Evolutionary conservation across 805 yeast species (phyloP), one percentile per base, ranked within the genome.

Genomic region (Starmera quercuum): DNA sequence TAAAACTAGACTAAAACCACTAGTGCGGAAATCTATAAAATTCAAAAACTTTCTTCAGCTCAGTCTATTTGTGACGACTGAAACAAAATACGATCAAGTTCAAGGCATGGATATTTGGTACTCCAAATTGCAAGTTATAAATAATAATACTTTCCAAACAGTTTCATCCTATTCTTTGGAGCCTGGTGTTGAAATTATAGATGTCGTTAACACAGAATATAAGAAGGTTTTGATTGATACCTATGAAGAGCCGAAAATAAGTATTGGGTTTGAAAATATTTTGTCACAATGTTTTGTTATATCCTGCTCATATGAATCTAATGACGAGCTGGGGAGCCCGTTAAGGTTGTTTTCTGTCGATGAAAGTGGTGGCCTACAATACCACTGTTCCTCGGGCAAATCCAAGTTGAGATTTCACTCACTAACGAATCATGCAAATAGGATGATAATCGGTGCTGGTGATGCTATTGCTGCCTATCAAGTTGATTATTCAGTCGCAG

Each of bases 221-320:
- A 24, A 37, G 12, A 45, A 39, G 14, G 45, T 36, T 3, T 31
- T 41, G 6, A 42, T 48, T 26, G 49, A 47, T 19, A 38, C 46
- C 4, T 44, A 45, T 24, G 47, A 47, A 26, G 54, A 51, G 23
- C 45, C 41, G 21, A 40, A 37, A 20, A 45, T 53, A 6, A 32
- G 46, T 11, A 43, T 48, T 32, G 66, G 62, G 0, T 57, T 59
- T 40, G 51, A 54, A 29, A 44, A 55, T 20, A 46, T 58, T 4
- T 44, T 61, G n/a, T 46, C 52, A 7, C 60, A 55, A 34, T 61
- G 66, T 36, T 58, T 61, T 41, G 38, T 58, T 4, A 56, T 60
- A 1, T 52, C 66, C 6, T 53, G 64, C 32, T 41, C 51, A 21
- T 52, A 51, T 32, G 60, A 59, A 31, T 45, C 54, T 7, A 61